Conservation (phyloP, 2,329 filamentous ascomycete genomes). For the Xylariaceae sp. region DNA sequence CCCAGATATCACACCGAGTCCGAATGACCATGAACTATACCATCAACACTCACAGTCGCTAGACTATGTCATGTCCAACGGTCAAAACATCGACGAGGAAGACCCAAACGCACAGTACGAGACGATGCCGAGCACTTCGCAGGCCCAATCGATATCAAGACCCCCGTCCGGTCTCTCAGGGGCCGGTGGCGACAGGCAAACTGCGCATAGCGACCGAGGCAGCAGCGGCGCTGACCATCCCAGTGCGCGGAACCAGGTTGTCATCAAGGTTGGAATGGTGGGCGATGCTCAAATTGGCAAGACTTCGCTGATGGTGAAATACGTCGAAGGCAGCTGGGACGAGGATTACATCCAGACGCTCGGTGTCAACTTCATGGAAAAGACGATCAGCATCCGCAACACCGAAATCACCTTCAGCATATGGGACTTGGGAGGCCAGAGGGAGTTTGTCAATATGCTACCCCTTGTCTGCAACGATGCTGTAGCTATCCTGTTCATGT, state of each 20-base stretch:
- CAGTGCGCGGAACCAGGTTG: constrained; percentile 67
- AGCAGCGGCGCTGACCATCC: constrained; percentile 38
- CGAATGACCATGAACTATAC: constrained; percentile 30
- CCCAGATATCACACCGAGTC: constrained; percentile 34
- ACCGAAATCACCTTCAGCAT: constrained; percentile 99
- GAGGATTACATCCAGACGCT: constrained; percentile 99
- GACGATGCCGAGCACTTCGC: constrained; percentile 44
- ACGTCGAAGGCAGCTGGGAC: constrained; percentile 98
- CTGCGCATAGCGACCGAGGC: constrained; percentile 42
- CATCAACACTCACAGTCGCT: constrained; percentile 48
- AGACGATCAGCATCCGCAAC: constrained; percentile 98
- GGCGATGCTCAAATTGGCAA: constrained; percentile 99
- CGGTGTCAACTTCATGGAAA: constrained; percentile 99
- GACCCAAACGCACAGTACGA: constrained; percentile 44
- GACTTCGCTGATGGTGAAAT: constrained; percentile 99
- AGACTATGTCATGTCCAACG: constrained; percentile 44
- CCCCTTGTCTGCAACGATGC: constrained; percentile 99
- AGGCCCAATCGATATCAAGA: constrained; percentile 43
- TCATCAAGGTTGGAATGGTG: constrained; percentile 99
- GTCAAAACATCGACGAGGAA: constrained; percentile 31
- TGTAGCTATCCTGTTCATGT: constrained; percentile 99
- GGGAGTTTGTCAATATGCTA: constrained; percentile 99
- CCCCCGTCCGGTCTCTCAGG: constrained; percentile 53
- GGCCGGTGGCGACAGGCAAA: constrained; percentile 37
- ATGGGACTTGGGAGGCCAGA: constrained; percentile 96